Percentiles rank a stretch among this genome's conserved stretches.
Evolutionary conservation across 2,329 filamentous ascomycete species (phyloP).

Genomic region (Periconia sp.): DNA sequence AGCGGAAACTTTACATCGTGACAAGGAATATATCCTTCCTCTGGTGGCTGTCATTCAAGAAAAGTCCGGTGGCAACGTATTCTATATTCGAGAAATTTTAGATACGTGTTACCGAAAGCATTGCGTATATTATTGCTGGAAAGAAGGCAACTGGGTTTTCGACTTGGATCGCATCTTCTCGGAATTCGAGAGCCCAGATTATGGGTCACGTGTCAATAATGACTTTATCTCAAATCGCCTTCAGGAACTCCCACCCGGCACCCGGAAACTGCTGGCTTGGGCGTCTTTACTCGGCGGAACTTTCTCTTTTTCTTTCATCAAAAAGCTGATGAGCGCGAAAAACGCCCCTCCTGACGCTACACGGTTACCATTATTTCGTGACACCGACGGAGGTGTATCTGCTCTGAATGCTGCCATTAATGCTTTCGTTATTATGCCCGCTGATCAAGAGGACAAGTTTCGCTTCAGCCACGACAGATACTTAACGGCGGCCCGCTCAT

Average conservation of each 20-base stretch:
- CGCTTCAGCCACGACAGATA: constrained; percentile 87
- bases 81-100: constrained; percentile 89
- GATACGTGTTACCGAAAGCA: constrained; percentile 82
- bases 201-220: constrained; percentile 77
- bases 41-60: constrained; percentile 84
- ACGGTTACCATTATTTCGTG: constrained; percentile 53
- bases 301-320: constrained; percentile 82
- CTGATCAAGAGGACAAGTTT: constrained; percentile 83
- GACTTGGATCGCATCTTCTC: constrained; percentile 84
- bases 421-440: constrained; percentile 77
- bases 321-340: constrained; percentile 73
- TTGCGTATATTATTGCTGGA: constrained; percentile 90
- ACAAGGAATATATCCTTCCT: constrained; percentile 70
- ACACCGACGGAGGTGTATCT: constrained; percentile 69
- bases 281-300: constrained; percentile 77
- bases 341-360: constrained; percentile 48
- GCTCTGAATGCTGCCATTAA: constrained; percentile 83
- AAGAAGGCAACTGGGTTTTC: constrained; percentile 74
- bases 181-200: constrained; percentile 76
- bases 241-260: constrained; percentile 70
- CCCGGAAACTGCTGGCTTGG: constrained; percentile 84
- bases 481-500: constrained; percentile 66
- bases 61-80: constrained; percentile 85
- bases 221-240: constrained; percentile 80
- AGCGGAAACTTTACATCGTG: constrained; percentile 74